A percentile compares a stretch with the other conserved stretches of the same genome.
These are phyloP conservation scores for Aspergillus sp. DNA, from an alignment of 2,329 filamentous ascomycete species.

Conservation along the genomic window DNA sequence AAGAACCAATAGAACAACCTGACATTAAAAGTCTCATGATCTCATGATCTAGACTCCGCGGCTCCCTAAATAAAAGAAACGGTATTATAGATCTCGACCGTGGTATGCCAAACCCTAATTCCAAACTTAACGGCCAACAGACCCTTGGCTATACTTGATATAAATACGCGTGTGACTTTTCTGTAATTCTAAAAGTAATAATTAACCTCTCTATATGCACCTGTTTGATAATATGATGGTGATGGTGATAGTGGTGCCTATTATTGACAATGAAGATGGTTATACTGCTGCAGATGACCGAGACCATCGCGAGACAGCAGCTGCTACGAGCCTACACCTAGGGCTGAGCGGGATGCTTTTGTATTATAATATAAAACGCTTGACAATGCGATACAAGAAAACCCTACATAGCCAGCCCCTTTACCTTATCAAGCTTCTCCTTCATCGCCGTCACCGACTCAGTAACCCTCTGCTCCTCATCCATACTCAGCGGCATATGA, in stretches of 20 bases:
- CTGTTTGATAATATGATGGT: too few species aligned
- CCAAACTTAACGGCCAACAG: neutral
- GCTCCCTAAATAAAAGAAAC: too few species aligned
- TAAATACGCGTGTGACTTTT: neutral
- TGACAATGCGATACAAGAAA: neutral
- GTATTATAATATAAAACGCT: conserved; percentile 15
- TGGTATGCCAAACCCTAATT: neutral
- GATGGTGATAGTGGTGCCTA: conserved; percentile 22
- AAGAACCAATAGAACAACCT: too few species aligned
- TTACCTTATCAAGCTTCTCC: neutral
- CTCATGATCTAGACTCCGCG: too few species aligned
- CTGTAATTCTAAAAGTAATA: neutral
- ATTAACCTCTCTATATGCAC: too few species aligned
- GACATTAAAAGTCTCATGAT: too few species aligned
- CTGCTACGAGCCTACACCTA: conserved; percentile 33
- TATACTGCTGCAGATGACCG: conserved; percentile 21
- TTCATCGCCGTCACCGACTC: neutral
- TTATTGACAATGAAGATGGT: conserved; percentile 40
- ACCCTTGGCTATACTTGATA: neutral
- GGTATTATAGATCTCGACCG: too few species aligned
- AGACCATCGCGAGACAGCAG: neutral
- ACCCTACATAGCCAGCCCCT: neutral
- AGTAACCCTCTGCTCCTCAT: conserved; percentile 12
- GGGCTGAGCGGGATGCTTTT: conserved; percentile 32
- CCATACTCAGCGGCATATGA: conserved; percentile 17